A percentile compares a stretch with the other conserved stretches of the same genome.
phyloP scores from a whole-genome alignment of 2,329 filamentous ascomycete genomes.

The Colletotrichum sidae region DNA sequence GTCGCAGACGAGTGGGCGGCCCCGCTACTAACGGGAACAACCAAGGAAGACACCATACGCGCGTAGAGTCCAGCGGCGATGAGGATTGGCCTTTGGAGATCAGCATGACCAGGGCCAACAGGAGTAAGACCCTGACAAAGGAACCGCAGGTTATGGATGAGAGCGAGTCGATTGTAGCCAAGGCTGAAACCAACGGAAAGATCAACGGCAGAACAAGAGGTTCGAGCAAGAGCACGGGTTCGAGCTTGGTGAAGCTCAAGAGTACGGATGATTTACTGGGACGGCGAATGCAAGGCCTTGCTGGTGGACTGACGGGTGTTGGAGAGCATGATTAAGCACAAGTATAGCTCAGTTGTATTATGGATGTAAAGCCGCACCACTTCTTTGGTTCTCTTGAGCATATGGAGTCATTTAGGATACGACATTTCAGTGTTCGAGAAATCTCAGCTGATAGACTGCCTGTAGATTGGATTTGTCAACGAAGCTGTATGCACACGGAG shows the following conservation, averaged over 20 bases:
- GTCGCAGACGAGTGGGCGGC: constrained; percentile 19
- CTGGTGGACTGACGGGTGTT: constrained; percentile 63
- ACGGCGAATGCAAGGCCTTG: constrained; percentile 68
- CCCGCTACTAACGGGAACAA: constrained; percentile 27
- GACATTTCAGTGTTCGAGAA: constrained; percentile 1
- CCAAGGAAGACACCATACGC: constrained; percentile 43
- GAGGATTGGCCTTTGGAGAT: constrained; percentile 89
- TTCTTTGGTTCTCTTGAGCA: not conserved
- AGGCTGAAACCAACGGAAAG: constrained; percentile 40
- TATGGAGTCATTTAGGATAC: not conserved
- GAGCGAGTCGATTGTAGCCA: constrained; percentile 39
- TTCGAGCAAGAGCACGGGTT: constrained; percentile 55
- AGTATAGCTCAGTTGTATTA: not conserved
- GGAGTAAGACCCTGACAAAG: constrained; percentile 39
- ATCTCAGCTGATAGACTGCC: constrained; percentile 10
- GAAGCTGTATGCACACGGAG: constrained; percentile 22
- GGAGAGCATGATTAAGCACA: constrained; percentile 48
- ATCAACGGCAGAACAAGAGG: constrained; percentile 44
- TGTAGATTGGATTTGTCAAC: constrained; percentile 32
- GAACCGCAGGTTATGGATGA: constrained; percentile 38
- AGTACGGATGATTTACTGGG: constrained; percentile 69
- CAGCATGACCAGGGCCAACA: constrained; percentile 64
- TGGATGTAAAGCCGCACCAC: not conserved
- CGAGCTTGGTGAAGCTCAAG: constrained; percentile 64
- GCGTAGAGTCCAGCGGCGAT: constrained; percentile 76